Conservation (phyloP, 371 early-diverging fungal genomes). For the Mortierella sp. region DNA sequence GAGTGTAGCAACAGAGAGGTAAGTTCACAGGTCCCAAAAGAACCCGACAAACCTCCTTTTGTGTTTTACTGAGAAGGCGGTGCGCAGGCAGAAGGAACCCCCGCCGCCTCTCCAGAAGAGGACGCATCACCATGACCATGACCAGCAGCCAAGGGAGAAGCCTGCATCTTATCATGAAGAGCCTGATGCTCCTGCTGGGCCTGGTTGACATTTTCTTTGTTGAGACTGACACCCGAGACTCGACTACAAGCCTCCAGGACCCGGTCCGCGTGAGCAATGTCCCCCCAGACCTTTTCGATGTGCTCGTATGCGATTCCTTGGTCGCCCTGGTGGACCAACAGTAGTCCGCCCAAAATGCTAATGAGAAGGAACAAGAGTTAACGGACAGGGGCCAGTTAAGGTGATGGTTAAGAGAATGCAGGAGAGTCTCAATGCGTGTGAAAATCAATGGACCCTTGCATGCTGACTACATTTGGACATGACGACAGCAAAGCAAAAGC, state of each 20-base stretch:
- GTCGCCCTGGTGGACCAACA: conserved; percentile 23
- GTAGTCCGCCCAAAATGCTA: conserved; percentile 52
- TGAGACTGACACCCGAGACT: conserved; percentile 33
- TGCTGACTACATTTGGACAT: conserved; percentile 10
- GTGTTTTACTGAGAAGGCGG: not conserved
- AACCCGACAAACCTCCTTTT: not conserved
- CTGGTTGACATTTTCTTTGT: conserved; percentile 16
- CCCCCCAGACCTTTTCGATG: conserved; percentile 56
- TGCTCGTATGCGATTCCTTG: conserved; percentile 53
- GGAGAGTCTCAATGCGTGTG: not conserved
- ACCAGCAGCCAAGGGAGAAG: conserved; percentile 22
- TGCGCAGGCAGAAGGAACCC: conserved; percentile 1
- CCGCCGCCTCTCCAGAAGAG: not conserved
- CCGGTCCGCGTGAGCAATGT: conserved; percentile 47
- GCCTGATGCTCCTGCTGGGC: conserved; percentile 34
- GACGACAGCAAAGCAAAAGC: not conserved
- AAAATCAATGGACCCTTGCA: conserved; percentile 5
- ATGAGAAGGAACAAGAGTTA: not conserved
- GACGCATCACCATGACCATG: not conserved
- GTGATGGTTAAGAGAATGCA: not conserved
- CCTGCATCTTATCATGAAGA: conserved; percentile 40
- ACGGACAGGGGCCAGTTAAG: not conserved
- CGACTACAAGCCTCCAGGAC: conserved; percentile 49
- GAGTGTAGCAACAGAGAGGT: no score
- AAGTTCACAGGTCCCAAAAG: no score